Conservation (phyloP, 805 yeast genomes). For the Metschnikowia drakensbergensis region DNA sequence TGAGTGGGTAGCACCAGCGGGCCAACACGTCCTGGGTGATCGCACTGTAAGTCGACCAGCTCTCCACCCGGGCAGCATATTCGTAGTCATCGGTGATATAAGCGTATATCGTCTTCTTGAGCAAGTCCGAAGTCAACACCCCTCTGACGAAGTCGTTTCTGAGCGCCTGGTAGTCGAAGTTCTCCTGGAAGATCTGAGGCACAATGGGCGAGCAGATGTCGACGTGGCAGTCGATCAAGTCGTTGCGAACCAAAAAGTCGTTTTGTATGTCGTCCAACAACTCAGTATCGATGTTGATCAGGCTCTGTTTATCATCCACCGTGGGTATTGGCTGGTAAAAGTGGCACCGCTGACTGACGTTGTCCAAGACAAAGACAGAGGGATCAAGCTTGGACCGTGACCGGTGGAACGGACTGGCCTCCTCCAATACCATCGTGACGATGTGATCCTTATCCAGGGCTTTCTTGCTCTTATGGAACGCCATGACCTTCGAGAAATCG, state of each 20-base stretch:
- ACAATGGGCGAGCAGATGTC: conserved; percentile 94
- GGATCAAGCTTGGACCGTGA: conserved; percentile 79
- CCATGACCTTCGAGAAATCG: conserved; percentile 69
- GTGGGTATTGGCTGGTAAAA: conserved; percentile 79
- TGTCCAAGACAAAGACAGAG: conserved; percentile 79
- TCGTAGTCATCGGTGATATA: conserved; percentile 69
- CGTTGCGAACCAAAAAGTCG: conserved; percentile 81
- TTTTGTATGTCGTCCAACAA: conserved; percentile 65
- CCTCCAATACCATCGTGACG: conserved; percentile 87
- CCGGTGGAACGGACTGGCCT: conserved; percentile 80
- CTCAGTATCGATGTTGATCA: conserved; percentile 75
- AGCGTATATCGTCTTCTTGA: conserved; percentile 88
- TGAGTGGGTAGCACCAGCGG: conserved; percentile 90
- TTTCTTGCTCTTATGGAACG: conserved; percentile 68
- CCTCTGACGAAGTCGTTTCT: conserved; percentile 89
- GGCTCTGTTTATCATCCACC: conserved; percentile 30
- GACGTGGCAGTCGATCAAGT: conserved; percentile 91
- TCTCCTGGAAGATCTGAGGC: conserved; percentile 93
- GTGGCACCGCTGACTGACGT: conserved; percentile 68
- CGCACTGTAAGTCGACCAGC: conserved; percentile 90
- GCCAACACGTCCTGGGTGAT: conserved; percentile 85
- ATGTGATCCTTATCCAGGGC: conserved; percentile 83
- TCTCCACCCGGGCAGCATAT: conserved; percentile 93
- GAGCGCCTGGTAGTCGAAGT: conserved; percentile 87
- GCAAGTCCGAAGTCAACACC: conserved; percentile 81